phyloP scores from a whole-genome alignment of 768 basidiomycete genomes.

The Thelephora ganbajun region DNA sequence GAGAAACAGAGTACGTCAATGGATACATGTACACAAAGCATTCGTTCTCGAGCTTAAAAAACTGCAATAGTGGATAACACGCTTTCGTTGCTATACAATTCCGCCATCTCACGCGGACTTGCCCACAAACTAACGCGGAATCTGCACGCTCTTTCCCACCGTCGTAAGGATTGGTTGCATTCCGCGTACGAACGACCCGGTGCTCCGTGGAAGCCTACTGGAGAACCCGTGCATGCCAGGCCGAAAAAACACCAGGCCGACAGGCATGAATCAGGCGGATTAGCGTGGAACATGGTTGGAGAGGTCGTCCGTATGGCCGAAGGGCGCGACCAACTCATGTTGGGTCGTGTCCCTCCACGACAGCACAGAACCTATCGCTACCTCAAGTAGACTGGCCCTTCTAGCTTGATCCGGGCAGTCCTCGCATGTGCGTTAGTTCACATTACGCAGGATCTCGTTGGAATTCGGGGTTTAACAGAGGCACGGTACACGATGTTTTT shows the following conservation, averaged over 20 bases:
- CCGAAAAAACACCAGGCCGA: conserved; percentile 9
- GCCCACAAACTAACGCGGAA: conserved; percentile 48
- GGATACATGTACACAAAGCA: neutral
- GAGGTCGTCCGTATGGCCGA: conserved; percentile 49
- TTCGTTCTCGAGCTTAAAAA: conserved; percentile 2
- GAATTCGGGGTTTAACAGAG: too few relatives aligned
- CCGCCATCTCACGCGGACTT: conserved; percentile 49
- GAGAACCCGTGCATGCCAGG: conserved; percentile 11
- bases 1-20: conserved; percentile 34
- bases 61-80: conserved; percentile 47
- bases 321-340: conserved; percentile 30
- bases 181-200: conserved; percentile 8
- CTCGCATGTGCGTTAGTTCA: too few relatives aligned
- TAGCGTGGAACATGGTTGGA: conserved; percentile 32
- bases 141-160: conserved; percentile 25
- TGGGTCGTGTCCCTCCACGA: conserved; percentile 28
- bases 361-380: too few relatives aligned
- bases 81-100: conserved; percentile 43
- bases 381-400: too few relatives aligned
- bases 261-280: conserved; percentile 19
- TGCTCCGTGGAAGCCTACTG: conserved; percentile 28
- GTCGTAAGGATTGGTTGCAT: conserved; percentile 11
- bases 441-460: too few relatives aligned
- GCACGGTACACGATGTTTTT: too few relatives aligned
- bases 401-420: too few relatives aligned